Evolutionary conservation across 2,329 filamentous ascomycete species (phyloP).

Genomic region (Verruconis gallopava): DNA sequence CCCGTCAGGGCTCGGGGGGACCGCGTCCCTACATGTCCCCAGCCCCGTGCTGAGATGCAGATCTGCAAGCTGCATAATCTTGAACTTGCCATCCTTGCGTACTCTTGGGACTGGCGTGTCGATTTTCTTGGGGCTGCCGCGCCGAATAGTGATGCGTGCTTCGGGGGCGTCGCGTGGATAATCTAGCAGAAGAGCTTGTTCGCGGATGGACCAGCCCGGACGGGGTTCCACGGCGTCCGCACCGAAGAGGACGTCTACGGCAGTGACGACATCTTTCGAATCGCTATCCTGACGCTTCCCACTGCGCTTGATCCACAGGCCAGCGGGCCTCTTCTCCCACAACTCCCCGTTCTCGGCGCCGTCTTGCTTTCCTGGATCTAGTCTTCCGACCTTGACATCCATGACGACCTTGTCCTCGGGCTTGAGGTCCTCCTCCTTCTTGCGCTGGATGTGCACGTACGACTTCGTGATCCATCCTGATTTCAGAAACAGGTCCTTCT

Average conservation of each 20-base stretch:
- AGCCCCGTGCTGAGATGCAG: conserved; percentile 85
- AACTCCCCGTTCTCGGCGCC: conserved; percentile 44
- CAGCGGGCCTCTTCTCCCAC: conserved; percentile 68
- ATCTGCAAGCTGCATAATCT: conserved; percentile 94
- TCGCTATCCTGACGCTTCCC: conserved; percentile 61
- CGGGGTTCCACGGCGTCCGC: conserved; percentile 85
- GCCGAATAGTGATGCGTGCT: conserved; percentile 64
- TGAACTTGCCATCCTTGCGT: conserved; percentile 82
- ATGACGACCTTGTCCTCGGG: conserved; percentile 65
- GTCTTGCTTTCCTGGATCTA: conserved; percentile 51
- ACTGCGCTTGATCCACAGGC: conserved; percentile 72
- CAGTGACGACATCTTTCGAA: conserved; percentile 60
- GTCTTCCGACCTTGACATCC: conserved; percentile 60
- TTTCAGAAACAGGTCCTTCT: conserved; percentile 78
- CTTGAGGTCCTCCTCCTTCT: conserved; percentile 71
- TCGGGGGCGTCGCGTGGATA: conserved; percentile 48
- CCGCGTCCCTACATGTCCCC: conserved; percentile 73
- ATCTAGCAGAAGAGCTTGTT: conserved; percentile 48
- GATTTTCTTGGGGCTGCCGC: conserved; percentile 51
- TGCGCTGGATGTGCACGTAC: conserved; percentile 70
- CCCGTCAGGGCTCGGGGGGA: conserved; percentile 61
- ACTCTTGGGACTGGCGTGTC: conserved; percentile 66
- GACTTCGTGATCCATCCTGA: conserved; percentile 62
- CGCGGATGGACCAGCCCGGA: conserved; percentile 51
- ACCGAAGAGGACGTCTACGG: conserved; percentile 76